phyloP scores from a whole-genome alignment of 192 early-diverging fungal species.

The Coemansia aciculifera region DNA sequence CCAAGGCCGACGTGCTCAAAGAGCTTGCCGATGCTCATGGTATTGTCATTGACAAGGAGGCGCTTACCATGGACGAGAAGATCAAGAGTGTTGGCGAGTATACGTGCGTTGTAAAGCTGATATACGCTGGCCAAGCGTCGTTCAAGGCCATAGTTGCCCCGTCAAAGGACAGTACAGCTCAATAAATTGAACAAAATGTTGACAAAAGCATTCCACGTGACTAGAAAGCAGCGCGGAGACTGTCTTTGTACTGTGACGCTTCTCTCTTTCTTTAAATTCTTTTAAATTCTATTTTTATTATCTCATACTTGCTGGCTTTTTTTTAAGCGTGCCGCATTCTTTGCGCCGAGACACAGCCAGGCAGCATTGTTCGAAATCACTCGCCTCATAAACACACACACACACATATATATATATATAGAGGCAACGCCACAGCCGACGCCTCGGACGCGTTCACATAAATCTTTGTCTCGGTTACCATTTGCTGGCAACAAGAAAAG shows the following conservation, averaged over 20 bases:
- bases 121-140: constrained; percentile 47
- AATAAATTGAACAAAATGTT: background rate
- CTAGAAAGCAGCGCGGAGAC: background rate
- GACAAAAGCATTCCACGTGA: background rate
- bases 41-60: constrained; percentile 38
- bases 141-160: constrained; percentile 33
- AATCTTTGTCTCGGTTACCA: background rate
- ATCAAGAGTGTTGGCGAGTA: constrained; percentile 52
- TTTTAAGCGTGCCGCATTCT: background rate
- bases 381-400: background rate
- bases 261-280: background rate
- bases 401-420: background rate
- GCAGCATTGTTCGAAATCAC: background rate
- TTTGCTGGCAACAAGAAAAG: background rate
- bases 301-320: background rate
- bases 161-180: background rate
- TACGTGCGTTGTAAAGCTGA: constrained; percentile 44
- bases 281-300: background rate
- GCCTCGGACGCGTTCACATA: background rate
- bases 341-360: background rate
- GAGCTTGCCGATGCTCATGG: constrained; percentile 33
- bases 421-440: background rate
- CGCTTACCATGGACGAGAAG: constrained; percentile 51
- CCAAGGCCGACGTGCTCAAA: constrained; percentile 43
- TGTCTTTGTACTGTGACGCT: no score